These are phyloP conservation scores for Skeletonema costatum DNA, from an alignment of 108 stramenopile genomes.

Conservation along the genomic window DNA sequence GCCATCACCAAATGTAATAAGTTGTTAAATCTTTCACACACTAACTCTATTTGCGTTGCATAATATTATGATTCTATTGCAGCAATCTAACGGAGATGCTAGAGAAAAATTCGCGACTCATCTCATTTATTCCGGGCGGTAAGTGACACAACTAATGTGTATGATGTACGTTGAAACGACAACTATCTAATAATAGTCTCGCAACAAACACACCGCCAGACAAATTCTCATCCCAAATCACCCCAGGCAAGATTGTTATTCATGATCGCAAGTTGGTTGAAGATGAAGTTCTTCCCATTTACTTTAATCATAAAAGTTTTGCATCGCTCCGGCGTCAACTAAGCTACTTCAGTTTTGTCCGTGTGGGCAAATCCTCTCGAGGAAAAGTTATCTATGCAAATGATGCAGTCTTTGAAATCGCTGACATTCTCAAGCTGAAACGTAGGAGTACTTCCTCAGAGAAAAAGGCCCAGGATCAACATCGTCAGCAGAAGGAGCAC, in stretches of 20 bases:
- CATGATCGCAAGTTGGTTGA: conserved; percentile 82
- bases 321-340: conserved; percentile 87
- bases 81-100: conserved; percentile 80
- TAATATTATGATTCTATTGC: neutral
- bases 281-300: conserved; percentile 69
- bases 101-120: conserved; percentile 67
- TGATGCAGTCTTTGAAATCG: conserved; percentile 66
- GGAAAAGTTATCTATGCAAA: conserved; percentile 78
- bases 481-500: neutral
- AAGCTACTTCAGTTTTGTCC: conserved; percentile 83
- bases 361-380: conserved; percentile 74
- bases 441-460: conserved; percentile 32
- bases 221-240: conserved; percentile 7
- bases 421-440: conserved; percentile 78
- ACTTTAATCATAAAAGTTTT: conserved; percentile 88
- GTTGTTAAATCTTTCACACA: conserved; percentile 2
- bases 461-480: conserved; percentile 1
- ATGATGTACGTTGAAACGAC: neutral
- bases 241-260: conserved; percentile 70
- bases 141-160: conserved; percentile 17
- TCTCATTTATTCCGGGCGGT: conserved; percentile 73
- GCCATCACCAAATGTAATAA: neutral
- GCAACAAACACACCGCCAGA: neutral
- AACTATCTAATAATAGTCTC: neutral
- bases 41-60: conserved; percentile 2